These are phyloP conservation scores for Durio zibethinus DNA, from an alignment of 345 rosid genomes.

Conservation along the genomic window DNA sequence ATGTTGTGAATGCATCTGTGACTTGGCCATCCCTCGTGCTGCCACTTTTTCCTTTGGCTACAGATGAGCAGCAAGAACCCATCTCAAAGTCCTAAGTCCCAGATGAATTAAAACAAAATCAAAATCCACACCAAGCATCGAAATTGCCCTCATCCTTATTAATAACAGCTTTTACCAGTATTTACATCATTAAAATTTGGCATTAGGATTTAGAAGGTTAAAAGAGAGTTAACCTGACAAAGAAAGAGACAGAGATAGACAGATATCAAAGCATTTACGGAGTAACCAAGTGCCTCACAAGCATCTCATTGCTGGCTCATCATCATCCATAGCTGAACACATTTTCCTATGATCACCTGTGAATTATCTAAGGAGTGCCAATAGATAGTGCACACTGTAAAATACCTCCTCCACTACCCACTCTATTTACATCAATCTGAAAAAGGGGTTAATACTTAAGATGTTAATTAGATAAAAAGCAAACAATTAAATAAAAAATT, in stretches of 20 bases:
- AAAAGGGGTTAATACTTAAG: background rate
- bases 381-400: background rate
- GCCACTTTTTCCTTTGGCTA: slow-evolving; percentile 31
- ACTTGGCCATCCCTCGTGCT: slow-evolving; percentile 26
- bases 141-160: background rate
- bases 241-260: background rate
- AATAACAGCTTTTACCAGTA: background rate
- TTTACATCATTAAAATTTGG: background rate
- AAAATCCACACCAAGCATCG: background rate
- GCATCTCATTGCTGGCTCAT: slow-evolving; percentile 1
- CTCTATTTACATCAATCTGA: background rate
- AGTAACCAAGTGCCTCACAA: slow-evolving; percentile 4
- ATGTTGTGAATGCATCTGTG: slow-evolving; percentile 24
- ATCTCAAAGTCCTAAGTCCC: slow-evolving; percentile 26
- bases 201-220: background rate
- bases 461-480: background rate
- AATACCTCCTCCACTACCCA: background rate
- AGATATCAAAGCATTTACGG: slow-evolving; percentile 8
- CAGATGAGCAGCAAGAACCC: slow-evolving; percentile 70
- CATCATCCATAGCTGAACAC: slow-evolving; percentile 1
- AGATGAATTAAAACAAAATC: background rate
- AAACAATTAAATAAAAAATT: too few species aligned
- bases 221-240: slow-evolving; percentile 14
- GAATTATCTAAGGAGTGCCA: background rate
- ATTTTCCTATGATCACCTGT: background rate